Conservation (phyloP, 257 asterid genomes). For the Rubia yunnanensis region DNA sequence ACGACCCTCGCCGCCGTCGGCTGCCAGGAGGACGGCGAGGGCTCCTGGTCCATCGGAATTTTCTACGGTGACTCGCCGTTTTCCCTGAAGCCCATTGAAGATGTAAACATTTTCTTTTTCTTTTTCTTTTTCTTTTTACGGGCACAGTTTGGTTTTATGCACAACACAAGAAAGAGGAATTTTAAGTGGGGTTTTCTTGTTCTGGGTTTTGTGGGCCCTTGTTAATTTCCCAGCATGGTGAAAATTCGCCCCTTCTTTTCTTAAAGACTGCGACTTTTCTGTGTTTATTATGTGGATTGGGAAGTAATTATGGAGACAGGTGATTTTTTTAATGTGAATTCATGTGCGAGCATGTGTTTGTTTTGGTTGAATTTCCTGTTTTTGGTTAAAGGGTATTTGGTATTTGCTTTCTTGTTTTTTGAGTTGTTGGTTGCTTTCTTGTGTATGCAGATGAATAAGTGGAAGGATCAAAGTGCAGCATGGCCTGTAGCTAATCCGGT, state of each 20-base stretch:
- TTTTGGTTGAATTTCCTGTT: neutral
- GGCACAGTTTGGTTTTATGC: too few relatives aligned
- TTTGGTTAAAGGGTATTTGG: slow-evolving; percentile 15
- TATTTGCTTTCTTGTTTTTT: too few relatives aligned
- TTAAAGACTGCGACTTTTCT: neutral
- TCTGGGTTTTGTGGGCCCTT: slow-evolving; percentile 6
- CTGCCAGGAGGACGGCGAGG: slow-evolving; percentile 73
- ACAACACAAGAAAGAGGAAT: neutral
- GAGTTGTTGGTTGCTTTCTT: neutral
- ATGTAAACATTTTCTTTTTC: slow-evolving; percentile 28
- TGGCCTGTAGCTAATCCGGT: slow-evolving; percentile 97
- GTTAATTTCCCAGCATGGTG: neutral
- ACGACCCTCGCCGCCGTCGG: slow-evolving; percentile 44
- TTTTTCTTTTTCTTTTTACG: neutral
- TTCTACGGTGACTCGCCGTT: slow-evolving; percentile 89
- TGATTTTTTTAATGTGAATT: neutral
- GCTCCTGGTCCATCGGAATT: slow-evolving; percentile 91
- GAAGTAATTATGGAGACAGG: neutral
- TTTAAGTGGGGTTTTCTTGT: neutral
- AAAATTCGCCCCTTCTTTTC: neutral
- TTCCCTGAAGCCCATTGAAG: slow-evolving; percentile 85
- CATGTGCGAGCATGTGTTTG: neutral
- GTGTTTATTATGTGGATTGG: neutral
- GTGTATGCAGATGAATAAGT: slow-evolving; percentile 45
- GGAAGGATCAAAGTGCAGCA: slow-evolving; percentile 68